Conservation (phyloP, 257 asterid genomes). For the Solanum paucissectum region DNA sequence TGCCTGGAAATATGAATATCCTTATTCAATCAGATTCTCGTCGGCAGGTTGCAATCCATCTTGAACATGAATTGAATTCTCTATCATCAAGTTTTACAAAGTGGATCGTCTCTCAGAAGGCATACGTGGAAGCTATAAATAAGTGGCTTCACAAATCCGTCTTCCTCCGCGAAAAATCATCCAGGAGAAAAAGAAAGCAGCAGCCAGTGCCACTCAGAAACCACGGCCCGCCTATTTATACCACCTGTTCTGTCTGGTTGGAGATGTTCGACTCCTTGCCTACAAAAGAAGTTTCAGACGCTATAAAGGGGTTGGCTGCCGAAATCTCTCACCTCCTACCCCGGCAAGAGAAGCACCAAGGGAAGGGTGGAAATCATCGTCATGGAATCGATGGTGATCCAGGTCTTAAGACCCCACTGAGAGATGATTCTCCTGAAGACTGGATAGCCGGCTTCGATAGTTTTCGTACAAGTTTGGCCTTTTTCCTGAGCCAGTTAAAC, state of each 20-base stretch:
- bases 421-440: conserved; percentile 34
- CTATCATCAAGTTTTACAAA: conserved; percentile 57
- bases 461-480: conserved; percentile 45
- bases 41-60: conserved; percentile 43
- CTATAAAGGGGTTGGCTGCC: conserved; percentile 55
- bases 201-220: conserved; percentile 42
- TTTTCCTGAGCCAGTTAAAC: conserved; percentile 61
- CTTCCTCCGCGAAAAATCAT: conserved; percentile 30
- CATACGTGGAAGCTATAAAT: conserved; percentile 61
- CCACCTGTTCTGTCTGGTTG: conserved; percentile 70
- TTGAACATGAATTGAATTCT: conserved; percentile 40
- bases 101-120: conserved; percentile 72
- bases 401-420: conserved; percentile 9
- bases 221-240: conserved; percentile 88
- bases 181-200: conserved; percentile 52
- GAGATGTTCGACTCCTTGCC: conserved; percentile 50
- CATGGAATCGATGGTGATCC: conserved; percentile 12
- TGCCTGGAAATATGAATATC: conserved; percentile 44
- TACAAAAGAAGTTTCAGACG: conserved; percentile 46
- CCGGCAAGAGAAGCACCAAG: conserved; percentile 65
- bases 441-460: conserved; percentile 44
- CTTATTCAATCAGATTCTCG: conserved; percentile 47
- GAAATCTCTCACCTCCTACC: conserved; percentile 71
- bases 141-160: conserved; percentile 88
- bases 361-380: conserved; percentile 21